These are phyloP conservation scores for Linnemannia hyalina DNA, from an alignment of 192 early-diverging fungal species.

Conservation along the genomic window DNA sequence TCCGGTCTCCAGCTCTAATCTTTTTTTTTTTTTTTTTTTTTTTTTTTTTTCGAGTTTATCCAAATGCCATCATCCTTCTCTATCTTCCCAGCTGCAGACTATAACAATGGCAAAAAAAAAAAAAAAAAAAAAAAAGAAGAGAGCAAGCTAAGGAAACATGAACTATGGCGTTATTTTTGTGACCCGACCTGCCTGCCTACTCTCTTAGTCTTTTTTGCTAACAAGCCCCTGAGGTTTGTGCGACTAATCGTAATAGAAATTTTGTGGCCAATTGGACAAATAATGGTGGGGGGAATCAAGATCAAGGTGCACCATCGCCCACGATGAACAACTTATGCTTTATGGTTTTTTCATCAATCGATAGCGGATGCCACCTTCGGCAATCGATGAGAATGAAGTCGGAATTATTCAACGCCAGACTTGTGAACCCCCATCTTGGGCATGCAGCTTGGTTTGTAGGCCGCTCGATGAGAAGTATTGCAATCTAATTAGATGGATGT, in stretches of 20 bases:
- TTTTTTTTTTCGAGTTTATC: not conserved
- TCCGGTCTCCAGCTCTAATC: not conserved
- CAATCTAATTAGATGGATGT: not conserved
- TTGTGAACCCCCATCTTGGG: not conserved
- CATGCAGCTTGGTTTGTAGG: not conserved
- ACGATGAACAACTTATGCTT: not conserved
- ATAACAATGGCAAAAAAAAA: no score
- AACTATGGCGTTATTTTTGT: not conserved
- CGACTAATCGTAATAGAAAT: not conserved
- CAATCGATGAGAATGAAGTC: not conserved
- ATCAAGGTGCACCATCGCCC: not conserved
- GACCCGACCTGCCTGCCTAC: not conserved
- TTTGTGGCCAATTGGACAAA: no score
- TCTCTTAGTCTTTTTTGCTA: not conserved
- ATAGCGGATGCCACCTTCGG: not conserved
- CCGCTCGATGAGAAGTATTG: not conserved
- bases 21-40: not conserved
- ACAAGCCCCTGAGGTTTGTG: not conserved
- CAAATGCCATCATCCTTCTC: not conserved
- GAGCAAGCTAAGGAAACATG: not conserved
- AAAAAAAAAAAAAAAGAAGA: not conserved
- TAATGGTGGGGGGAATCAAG: not conserved
- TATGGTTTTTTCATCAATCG: not conserved
- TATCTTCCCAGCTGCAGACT: not conserved
- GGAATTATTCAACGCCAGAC: not conserved